Conservation (phyloP, 2,329 filamentous ascomycete species). For the Pseudogymnoascus sp. region DNA sequence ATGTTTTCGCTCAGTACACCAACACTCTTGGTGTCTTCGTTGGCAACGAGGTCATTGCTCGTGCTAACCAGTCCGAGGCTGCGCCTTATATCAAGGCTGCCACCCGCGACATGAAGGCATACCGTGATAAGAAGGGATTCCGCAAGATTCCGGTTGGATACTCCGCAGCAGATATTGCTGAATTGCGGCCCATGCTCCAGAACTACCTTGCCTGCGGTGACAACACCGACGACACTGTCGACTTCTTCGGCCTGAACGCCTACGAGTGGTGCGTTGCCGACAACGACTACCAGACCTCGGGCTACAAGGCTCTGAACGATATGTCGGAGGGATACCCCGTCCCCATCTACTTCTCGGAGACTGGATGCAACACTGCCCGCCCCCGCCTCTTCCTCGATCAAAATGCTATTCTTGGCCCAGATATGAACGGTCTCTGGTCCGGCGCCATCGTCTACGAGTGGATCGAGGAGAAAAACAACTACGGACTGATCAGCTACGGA, state of each 20-base stretch:
- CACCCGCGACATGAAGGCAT: conserved; percentile 71
- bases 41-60: conserved; percentile 78
- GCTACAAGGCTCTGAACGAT: conserved; percentile 59
- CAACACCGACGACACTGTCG: conserved; percentile 57
- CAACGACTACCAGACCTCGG: conserved; percentile 55
- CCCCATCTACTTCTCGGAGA: conserved; percentile 87
- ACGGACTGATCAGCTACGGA: conserved; percentile 73
- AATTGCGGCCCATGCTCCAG: conserved; percentile 52
- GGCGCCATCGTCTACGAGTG: conserved; percentile 84
- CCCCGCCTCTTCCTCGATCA: conserved; percentile 64
- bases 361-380: conserved; percentile 63
- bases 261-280: conserved; percentile 62
- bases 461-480: conserved; percentile 77
- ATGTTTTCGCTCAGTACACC: conserved; percentile 67
- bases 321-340: conserved; percentile 64
- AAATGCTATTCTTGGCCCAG: conserved; percentile 61
- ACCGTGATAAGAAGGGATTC: conserved; percentile 66
- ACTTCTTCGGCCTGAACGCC: conserved; percentile 80
- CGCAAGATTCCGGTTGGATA: conserved; percentile 79
- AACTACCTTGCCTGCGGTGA: conserved; percentile 76
- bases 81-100: conserved; percentile 81
- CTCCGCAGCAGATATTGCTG: conserved; percentile 74
- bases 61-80: conserved; percentile 47
- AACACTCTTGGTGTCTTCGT: conserved; percentile 80
- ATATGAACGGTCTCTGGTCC: conserved; percentile 64